Percentiles rank a stretch among this genome's conserved stretches.
Conservation (phyloP, 768 basidiomycete species). For the Xerocomellus intermedius region DNA sequence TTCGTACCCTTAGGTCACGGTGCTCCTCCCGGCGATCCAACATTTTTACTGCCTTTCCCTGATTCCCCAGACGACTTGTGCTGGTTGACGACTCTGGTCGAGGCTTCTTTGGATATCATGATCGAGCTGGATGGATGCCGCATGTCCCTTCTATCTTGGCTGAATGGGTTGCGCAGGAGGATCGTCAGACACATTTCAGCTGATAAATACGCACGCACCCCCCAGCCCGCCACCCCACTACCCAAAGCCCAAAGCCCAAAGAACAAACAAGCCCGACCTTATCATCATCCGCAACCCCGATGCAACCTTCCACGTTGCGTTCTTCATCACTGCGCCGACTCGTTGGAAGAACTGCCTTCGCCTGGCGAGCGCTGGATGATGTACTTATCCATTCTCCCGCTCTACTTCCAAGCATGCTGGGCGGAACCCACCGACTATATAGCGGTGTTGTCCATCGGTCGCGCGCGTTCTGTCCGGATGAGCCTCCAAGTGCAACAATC, state of each 20-base stretch:
- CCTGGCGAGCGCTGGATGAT: slow-evolving; percentile 20
- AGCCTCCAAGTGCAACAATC: slow-evolving; percentile 16
- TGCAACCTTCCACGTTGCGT: slow-evolving; percentile 20
- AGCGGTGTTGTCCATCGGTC: slow-evolving; percentile 6
- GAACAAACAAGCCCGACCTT: slow-evolving; percentile 14
- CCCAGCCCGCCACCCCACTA: background rate
- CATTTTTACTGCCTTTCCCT: no score
- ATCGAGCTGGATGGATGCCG: background rate
- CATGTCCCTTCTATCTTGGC: background rate
- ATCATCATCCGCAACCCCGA: slow-evolving; percentile 19
- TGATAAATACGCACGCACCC: background rate
- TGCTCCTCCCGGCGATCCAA: no score
- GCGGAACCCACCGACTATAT: slow-evolving; percentile 8
- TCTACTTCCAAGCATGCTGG: slow-evolving; percentile 14
- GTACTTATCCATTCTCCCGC: slow-evolving; percentile 4
- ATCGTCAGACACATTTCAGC: background rate
- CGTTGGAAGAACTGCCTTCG: slow-evolving; percentile 17
- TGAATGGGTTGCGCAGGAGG: background rate
- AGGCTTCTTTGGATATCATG: no score
- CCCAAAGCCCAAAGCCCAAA: background rate
- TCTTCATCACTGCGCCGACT: slow-evolving; percentile 10
- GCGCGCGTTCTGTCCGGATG: slow-evolving; percentile 10
- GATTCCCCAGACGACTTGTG: no score
- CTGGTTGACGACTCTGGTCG: no score
- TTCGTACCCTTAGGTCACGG: no score